Evolutionary conservation across 345 rosid genomes (phyloP).

Genomic region (Lenwebbia sp.): DNA sequence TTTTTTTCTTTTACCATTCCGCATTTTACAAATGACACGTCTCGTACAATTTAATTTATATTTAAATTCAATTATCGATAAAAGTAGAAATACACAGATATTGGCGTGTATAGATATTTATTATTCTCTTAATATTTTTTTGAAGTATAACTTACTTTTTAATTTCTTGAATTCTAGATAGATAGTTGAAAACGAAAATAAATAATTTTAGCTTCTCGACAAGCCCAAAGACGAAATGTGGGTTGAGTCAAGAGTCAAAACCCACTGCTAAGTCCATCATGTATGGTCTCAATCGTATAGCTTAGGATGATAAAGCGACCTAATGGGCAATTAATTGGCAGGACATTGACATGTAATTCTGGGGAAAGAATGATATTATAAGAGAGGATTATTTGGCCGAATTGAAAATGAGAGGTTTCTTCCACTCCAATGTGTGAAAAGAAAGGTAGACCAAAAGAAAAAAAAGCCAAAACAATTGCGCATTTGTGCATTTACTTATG

Average conservation of each 20-base stretch:
- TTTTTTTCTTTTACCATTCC: neutral
- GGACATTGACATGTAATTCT: neutral
- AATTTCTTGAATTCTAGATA: neutral
- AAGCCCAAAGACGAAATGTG: neutral
- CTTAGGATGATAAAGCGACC: neutral
- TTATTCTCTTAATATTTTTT: neutral
- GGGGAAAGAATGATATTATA: neutral
- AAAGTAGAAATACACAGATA: neutral
- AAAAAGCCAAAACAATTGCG: neutral
- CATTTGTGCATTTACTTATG: neutral
- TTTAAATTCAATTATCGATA: no score
- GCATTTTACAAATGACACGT: neutral
- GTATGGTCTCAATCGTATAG: neutral
- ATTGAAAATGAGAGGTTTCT: neutral
- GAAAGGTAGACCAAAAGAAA: neutral
- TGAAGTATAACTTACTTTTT: neutral
- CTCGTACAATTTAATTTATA: neutral
- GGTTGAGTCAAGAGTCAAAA: neutral
- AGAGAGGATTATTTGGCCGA: neutral
- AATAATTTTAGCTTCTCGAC: neutral
- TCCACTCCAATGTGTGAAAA: neutral
- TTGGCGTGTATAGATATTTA: accelerated
- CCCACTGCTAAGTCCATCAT: neutral
- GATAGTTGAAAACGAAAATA: neutral
- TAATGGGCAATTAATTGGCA: neutral